Conservation (phyloP, 306 rosid species). For the Lupinus albus region DNA sequence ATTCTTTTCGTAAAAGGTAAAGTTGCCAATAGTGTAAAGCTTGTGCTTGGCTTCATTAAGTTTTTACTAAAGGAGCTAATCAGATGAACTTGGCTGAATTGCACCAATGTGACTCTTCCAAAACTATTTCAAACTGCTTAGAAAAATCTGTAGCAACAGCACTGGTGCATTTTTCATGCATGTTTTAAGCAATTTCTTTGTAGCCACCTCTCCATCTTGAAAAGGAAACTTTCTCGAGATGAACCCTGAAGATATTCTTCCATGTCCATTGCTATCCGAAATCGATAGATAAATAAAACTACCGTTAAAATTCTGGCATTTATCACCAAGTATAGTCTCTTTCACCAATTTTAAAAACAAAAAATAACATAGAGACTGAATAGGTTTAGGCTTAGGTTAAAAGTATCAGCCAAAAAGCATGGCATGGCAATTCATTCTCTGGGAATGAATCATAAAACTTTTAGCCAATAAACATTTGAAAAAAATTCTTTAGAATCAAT, state of each 20-base stretch:
- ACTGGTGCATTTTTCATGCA: constrained; percentile 17
- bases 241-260: not conserved
- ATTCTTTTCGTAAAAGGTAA: not conserved
- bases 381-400: not conserved
- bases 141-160: constrained; percentile 40
- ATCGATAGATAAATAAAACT: not conserved
- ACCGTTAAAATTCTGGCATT: constrained; percentile 10
- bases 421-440: constrained; percentile 17
- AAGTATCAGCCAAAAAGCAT: not conserved
- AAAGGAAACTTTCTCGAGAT: not conserved
- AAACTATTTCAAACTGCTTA: not conserved
- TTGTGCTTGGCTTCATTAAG: not conserved
- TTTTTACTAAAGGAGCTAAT: not conserved
- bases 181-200: not conserved
- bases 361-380: not conserved
- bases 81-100: not conserved
- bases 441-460: constrained; percentile 6
- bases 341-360: not conserved
- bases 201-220: not conserved
- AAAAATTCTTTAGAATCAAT: constrained; percentile 11
- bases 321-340: constrained; percentile 8
- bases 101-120: not conserved
- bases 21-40: not conserved
- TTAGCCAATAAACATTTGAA: not conserved
- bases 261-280: not conserved